These are phyloP conservation scores for Dactylellina drechsleri DNA, from an alignment of 2,329 filamentous ascomycete genomes.

Conservation along the genomic window DNA sequence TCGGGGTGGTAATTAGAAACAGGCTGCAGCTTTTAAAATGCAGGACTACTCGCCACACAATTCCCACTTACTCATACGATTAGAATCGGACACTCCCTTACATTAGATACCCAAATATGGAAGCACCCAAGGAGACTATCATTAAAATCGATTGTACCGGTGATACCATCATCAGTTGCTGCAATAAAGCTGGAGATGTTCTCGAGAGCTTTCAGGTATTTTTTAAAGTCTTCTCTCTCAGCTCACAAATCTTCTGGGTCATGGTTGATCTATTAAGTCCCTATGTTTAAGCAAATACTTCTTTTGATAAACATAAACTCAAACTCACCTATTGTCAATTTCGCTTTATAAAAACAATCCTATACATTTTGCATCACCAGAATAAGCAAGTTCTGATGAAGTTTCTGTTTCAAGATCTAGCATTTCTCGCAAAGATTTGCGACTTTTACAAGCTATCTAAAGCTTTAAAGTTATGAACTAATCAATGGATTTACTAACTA, in stretches of 20 bases:
- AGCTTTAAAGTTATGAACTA: too few species aligned
- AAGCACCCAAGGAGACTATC: not conserved
- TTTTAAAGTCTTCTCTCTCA: slow-evolving; percentile 11
- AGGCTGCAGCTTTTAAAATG: too few species aligned
- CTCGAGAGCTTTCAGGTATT: slow-evolving; percentile 9
- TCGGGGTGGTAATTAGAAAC: too few species aligned
- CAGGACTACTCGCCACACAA: too few species aligned
- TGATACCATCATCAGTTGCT: slow-evolving; percentile 16
- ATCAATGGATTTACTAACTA: too few species aligned
- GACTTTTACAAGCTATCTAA: too few species aligned
- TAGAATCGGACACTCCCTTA: too few species aligned
- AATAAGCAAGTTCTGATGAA: slow-evolving; percentile 6
- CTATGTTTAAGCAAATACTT: not conserved
- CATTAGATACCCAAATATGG: not conserved
- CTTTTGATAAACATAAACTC: not conserved
- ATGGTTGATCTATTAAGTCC: slow-evolving; percentile 5
- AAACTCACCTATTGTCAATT: not conserved
- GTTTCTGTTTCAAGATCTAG: not conserved
- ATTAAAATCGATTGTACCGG: not conserved
- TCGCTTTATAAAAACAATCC: slow-evolving; percentile 7
- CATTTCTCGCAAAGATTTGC: too few species aligned
- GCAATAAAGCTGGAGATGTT: slow-evolving; percentile 8
- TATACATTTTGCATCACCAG: slow-evolving; percentile 3
- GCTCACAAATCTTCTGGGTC: not conserved
- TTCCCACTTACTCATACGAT: too few species aligned